These are phyloP conservation scores for Paragyromitra xinjiangensis DNA, from an alignment of 495 filamentous ascomycete species.

Conservation along the genomic window DNA sequence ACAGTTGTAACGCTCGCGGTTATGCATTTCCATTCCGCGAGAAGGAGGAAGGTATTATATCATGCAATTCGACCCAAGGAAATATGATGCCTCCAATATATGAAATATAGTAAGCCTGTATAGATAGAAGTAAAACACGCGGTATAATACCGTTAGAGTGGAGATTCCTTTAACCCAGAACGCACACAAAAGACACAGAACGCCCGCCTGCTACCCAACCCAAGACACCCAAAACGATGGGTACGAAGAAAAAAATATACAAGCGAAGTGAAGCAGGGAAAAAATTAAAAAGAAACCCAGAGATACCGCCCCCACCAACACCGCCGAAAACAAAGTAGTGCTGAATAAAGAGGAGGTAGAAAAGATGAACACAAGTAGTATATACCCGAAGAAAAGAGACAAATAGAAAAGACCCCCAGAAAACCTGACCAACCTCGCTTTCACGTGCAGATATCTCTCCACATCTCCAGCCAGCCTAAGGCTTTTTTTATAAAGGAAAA, in stretches of 20 bases:
- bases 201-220: conserved; percentile 42
- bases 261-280: conserved; percentile 40
- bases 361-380: conserved; percentile 22
- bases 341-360: conserved; percentile 31
- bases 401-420: conserved; percentile 25
- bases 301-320: conserved; percentile 37
- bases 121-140: conserved; percentile 16
- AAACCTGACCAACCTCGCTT: conserved; percentile 17
- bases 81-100: conserved; percentile 13
- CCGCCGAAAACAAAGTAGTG: conserved; percentile 32
- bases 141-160: conserved; percentile 44
- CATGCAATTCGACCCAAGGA: conserved; percentile 3
- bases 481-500: conserved; percentile 33
- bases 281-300: conserved; percentile 16
- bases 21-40: not conserved
- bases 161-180: conserved; percentile 51
- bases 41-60: conserved; percentile 1
- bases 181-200: conserved; percentile 34
- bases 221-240: conserved; percentile 30
- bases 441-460: conserved; percentile 19
- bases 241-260: conserved; percentile 38
- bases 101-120: conserved; percentile 17
- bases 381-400: conserved; percentile 18
- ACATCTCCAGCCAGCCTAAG: conserved; percentile 2
- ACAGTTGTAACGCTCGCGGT: conserved; percentile 8